Conservation (phyloP, 1,139 yeast genomes). For the Entelexis sorbosivorans region DNA sequence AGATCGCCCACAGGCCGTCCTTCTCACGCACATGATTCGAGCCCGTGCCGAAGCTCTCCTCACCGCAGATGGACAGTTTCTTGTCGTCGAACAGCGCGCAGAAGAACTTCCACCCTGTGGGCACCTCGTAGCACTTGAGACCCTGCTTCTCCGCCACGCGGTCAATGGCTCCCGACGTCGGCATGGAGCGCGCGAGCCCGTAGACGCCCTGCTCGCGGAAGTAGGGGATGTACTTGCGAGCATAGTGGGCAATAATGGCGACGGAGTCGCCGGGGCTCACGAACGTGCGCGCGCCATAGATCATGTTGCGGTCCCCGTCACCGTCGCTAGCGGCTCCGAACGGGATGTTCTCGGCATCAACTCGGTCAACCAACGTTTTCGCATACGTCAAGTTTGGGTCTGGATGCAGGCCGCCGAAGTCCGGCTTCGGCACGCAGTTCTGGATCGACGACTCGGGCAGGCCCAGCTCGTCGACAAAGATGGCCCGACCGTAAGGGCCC, state of each 20-base stretch:
- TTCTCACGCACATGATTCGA: conserved; percentile 95
- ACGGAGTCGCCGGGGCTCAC: conserved; percentile 98
- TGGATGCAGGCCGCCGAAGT: conserved; percentile 96
- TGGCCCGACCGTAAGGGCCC: conserved; percentile 85
- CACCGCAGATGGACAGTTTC: conserved; percentile 93
- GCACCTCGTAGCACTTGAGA: conserved; percentile 79
- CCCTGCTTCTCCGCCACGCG: conserved; percentile 74
- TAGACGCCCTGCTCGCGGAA: conserved; percentile 75
- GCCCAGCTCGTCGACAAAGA: conserved; percentile 77
- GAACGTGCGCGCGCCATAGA: conserved; percentile 88
- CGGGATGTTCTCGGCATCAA: conserved; percentile 66
- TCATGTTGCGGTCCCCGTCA: conserved; percentile 98
- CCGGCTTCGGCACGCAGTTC: conserved; percentile 68
- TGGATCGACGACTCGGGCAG: conserved; percentile 61
- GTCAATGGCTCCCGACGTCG: conserved; percentile 90
- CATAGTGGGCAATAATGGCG: conserved; percentile 92
- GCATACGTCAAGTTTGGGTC: conserved; percentile 97
- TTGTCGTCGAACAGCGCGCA: conserved; percentile 89
- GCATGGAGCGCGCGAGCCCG: conserved; percentile 98
- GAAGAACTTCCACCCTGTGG: conserved; percentile 98
- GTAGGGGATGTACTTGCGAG: conserved; percentile 70
- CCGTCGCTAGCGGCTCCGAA: conserved; percentile 99
- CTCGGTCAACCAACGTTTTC: conserved; percentile 69
- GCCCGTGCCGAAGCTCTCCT: conserved; percentile 96
- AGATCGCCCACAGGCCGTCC: conserved; percentile 95